These are phyloP conservation scores for Dothideomycetes sp. DNA, from an alignment of 2,329 filamentous ascomycete species.

Conservation along the genomic window DNA sequence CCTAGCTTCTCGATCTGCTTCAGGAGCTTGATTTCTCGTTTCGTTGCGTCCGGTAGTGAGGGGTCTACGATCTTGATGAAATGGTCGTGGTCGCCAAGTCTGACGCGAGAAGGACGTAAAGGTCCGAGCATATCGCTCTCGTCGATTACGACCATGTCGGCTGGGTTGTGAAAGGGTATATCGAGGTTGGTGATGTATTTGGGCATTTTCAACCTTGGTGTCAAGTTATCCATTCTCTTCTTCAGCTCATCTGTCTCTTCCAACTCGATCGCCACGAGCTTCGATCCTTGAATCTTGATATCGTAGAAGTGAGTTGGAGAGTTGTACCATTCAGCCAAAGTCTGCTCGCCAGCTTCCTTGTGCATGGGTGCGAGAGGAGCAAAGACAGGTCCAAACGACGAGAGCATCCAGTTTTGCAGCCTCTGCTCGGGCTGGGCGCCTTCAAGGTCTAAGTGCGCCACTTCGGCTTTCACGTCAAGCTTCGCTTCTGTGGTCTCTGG, in stretches of 20 bases:
- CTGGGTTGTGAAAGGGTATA: constrained; percentile 14
- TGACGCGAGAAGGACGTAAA: constrained; percentile 16
- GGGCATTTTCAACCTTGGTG: constrained; percentile 19
- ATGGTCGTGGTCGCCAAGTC: constrained; percentile 7
- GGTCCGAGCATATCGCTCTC: constrained; percentile 12
- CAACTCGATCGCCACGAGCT: constrained; percentile 16
- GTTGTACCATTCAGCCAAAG: constrained; percentile 21
- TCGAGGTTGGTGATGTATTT: constrained; percentile 22
- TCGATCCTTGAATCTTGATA: constrained; percentile 14
- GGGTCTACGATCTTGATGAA: constrained; percentile 24
- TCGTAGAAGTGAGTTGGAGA: constrained; percentile 19
- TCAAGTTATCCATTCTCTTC: constrained; percentile 14
- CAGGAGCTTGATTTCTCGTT: constrained; percentile 22
- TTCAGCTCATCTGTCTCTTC: constrained; percentile 13
- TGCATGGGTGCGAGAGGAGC: constrained; percentile 8
- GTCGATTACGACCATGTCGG: constrained; percentile 16
- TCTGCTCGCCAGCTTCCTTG: constrained; percentile 9
- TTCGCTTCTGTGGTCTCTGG: background rate
- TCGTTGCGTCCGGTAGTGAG: constrained; percentile 18
- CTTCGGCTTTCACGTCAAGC: background rate
- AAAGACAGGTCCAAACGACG: constrained; percentile 13
- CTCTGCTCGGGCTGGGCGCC: constrained; percentile 13
- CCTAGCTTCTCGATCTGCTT: constrained; percentile 16
- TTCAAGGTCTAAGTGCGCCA: constrained; percentile 2
- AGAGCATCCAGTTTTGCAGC: constrained; percentile 21